Percentiles rank a stretch among this genome's conserved stretches.
phyloP scores from a whole-genome alignment of 768 basidiomycete genomes.

The Russula compacta region DNA sequence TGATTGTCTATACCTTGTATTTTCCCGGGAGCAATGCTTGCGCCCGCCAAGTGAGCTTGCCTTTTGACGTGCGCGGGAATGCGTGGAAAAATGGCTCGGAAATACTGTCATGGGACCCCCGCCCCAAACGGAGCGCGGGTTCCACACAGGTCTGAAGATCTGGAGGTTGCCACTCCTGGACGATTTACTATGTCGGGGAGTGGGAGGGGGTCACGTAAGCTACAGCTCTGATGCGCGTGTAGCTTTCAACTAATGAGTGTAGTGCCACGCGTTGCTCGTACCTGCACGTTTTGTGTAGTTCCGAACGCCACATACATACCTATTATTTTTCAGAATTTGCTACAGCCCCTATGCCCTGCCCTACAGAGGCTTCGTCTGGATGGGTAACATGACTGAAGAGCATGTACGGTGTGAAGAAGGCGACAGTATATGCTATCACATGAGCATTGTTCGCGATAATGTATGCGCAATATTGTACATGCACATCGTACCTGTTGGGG shows the following conservation, averaged over 20 bases:
- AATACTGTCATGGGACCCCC: not conserved
- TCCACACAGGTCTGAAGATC: not conserved
- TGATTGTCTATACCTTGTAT: not conserved
- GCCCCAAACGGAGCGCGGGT: not conserved
- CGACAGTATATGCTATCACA: not conserved
- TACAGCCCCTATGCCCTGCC: constrained; percentile 14
- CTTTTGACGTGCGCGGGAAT: constrained; percentile 1
- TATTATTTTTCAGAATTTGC: not conserved
- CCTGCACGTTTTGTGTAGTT: not conserved
- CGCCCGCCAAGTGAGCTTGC: not conserved
- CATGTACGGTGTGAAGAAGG: not conserved
- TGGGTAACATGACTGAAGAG: constrained; percentile 1
- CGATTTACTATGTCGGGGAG: not conserved
- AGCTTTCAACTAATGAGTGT: not conserved
- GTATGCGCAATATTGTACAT: not conserved
- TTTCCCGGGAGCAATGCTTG: not conserved
- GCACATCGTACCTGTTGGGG: not conserved
- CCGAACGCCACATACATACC: constrained; percentile 14
- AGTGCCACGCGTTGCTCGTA: not conserved
- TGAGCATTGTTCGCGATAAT: not conserved
- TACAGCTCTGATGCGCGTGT: constrained; percentile 13
- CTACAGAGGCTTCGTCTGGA: not conserved
- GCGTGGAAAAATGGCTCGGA: not conserved
- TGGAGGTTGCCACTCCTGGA: not conserved
- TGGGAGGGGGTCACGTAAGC: not conserved